phyloP scores from a whole-genome alignment of 1,284 basidiomycete species.

The Xanthoconium separans region DNA sequence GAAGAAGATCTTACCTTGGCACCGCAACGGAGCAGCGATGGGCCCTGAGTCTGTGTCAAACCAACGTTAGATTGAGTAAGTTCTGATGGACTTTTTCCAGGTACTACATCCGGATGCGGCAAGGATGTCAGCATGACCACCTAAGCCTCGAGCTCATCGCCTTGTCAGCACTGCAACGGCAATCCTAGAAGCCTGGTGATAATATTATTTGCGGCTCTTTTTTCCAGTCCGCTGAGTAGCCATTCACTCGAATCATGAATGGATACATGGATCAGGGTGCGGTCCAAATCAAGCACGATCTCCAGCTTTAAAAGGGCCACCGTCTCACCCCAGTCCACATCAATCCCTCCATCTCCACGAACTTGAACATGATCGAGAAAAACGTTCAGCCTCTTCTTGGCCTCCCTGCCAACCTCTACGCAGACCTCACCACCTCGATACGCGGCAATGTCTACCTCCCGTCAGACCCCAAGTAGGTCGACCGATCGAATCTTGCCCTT shows the following conservation, averaged over 20 bases:
- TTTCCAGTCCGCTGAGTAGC: not conserved
- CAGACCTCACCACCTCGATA: conserved; percentile 45
- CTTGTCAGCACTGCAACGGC: conserved; percentile 7
- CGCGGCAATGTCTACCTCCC: conserved; percentile 48
- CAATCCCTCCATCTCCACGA: conserved; percentile 1
- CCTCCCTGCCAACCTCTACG: conserved; percentile 14
- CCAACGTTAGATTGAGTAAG: not conserved
- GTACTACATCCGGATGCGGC: conserved; percentile 6
- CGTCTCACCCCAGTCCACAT: conserved; percentile 1
- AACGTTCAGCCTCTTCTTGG: not conserved
- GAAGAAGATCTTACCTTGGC: not conserved
- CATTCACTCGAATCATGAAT: not conserved
- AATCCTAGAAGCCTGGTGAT: not conserved
- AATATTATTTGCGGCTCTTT: not conserved
- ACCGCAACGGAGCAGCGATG: not conserved
- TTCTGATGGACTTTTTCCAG: conserved; percentile 17
- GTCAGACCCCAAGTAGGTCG: conserved; percentile 42
- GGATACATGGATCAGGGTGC: conserved; percentile 4
- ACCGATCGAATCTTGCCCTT: not conserved
- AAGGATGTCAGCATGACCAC: conserved; percentile 5
- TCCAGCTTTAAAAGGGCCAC: conserved; percentile 18
- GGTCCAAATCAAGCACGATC: conserved; percentile 12
- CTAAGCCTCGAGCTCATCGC: conserved; percentile 7
- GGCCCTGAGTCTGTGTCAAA: not conserved
- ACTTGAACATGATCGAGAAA: conserved; percentile 18